Conservation (phyloP, 2,329 filamentous ascomycete species). For the Scedosporium aurantiacum region DNA sequence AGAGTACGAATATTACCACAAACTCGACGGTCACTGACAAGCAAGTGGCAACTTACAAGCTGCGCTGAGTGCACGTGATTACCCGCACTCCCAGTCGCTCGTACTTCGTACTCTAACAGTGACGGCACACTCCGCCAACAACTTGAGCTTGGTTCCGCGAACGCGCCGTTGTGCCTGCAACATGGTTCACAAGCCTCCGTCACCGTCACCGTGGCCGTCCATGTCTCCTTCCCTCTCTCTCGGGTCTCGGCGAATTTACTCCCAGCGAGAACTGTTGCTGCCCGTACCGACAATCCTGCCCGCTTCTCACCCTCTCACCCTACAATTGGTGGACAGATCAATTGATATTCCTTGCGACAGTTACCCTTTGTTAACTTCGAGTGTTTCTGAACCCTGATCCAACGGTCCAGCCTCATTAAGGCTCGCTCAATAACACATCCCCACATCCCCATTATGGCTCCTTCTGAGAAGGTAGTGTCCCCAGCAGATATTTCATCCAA, state of each 20-base stretch:
- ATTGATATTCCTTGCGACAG: background rate
- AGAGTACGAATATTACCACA: no score
- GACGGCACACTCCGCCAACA: no score
- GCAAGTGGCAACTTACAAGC: no score
- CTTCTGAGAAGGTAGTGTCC: background rate
- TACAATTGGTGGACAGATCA: background rate
- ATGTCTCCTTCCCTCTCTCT: background rate
- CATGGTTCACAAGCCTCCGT: background rate
- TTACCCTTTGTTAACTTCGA: background rate
- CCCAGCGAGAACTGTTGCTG: background rate
- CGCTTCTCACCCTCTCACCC: background rate
- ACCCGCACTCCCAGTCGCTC: no score
- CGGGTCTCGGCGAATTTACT: background rate
- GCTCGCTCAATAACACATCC: background rate
- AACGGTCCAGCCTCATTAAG: background rate
- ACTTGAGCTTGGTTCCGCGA: no score
- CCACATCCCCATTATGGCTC: background rate
- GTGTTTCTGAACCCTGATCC: background rate
- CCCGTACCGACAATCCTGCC: background rate
- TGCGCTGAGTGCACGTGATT: no score
- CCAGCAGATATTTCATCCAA: constrained; percentile 15
- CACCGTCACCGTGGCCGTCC: no score
- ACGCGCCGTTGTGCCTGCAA: background rate
- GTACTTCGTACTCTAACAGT: no score
- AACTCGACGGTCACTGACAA: no score